A percentile compares a stretch with the other conserved stretches of the same genome.
phyloP scores from a whole-genome alignment of 306 rosid species.

The Geum urbanum region DNA sequence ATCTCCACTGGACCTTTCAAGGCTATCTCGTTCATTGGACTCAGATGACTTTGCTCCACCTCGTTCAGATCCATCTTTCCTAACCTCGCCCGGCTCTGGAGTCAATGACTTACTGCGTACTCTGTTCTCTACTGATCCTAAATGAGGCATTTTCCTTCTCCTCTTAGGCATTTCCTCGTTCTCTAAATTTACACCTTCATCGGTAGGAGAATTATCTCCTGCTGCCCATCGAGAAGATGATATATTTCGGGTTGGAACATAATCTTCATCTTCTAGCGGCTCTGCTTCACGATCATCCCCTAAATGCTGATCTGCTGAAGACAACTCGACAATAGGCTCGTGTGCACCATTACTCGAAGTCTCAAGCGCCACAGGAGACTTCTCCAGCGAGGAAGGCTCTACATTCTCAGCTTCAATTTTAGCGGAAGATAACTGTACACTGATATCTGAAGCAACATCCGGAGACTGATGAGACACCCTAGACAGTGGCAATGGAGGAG shows the following conservation, averaged over 20 bases:
- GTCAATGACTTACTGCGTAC: conserved; percentile 51
- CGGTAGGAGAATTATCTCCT: conserved; percentile 77
- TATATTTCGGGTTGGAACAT: conserved; percentile 64
- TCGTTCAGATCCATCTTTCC: conserved; percentile 57
- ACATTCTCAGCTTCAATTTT: conserved; percentile 31
- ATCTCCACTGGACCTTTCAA: conserved; percentile 58
- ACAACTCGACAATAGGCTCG: conserved; percentile 32
- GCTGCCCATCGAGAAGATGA: conserved; percentile 98
- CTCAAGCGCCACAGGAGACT: conserved; percentile 27
- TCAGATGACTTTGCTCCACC: conserved; percentile 60
- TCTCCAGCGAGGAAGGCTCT: conserved; percentile 22
- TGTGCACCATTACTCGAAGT: conserved; percentile 15
- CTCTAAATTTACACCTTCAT: conserved; percentile 73
- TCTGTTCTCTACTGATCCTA: conserved; percentile 41
- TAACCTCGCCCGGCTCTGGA: conserved; percentile 53
- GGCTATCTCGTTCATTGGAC: conserved; percentile 53
- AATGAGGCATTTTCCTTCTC: conserved; percentile 45
- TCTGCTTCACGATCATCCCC: conserved; percentile 43
- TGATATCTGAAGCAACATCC: conserved; percentile 36
- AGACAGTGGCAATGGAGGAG: conserved; percentile 49
- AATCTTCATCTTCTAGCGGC: conserved; percentile 60
- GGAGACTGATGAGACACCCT: conserved; percentile 46
- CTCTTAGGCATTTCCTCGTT: conserved; percentile 52
- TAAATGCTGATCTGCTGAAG: conserved; percentile 37
- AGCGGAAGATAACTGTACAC: conserved; percentile 37